Evolutionary conservation across 306 rosid genomes (phyloP).

Genomic region (Oxytropis ochrocephala): DNA sequence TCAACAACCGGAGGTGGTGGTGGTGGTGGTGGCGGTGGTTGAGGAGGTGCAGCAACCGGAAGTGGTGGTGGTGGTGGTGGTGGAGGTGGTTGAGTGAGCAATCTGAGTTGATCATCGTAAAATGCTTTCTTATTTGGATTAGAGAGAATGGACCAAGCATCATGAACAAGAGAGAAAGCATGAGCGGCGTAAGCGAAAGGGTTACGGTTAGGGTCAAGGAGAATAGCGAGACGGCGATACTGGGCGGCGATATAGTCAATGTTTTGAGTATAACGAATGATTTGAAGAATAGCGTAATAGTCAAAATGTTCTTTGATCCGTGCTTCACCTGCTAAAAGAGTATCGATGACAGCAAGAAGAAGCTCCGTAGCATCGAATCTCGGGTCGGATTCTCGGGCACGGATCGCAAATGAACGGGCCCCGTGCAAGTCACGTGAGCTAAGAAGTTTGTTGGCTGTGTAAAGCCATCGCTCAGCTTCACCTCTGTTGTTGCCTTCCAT

Average conservation of each 20-base stretch:
- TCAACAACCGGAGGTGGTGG: background rate
- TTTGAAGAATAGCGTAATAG: conserved; percentile 64
- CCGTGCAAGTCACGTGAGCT: conserved; percentile 74
- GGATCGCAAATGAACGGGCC: conserved; percentile 71
- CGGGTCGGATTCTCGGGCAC: conserved; percentile 83
- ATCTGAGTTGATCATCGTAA: conserved; percentile 51
- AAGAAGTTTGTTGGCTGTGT: conserved; percentile 71
- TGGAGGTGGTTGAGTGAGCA: conserved; percentile 29
- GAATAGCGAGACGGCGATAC: conserved; percentile 65
- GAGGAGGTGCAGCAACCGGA: background rate
- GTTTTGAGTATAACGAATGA: conserved; percentile 51
- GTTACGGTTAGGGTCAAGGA: conserved; percentile 58
- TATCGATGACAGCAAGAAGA: conserved; percentile 68
- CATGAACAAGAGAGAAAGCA: conserved; percentile 65
- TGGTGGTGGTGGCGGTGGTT: background rate
- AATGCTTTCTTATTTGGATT: conserved; percentile 48
- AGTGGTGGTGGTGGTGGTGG: conserved; percentile 19
- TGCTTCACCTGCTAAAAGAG: conserved; percentile 54
- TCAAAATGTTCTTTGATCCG: conserved; percentile 58
- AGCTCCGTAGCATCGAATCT: conserved; percentile 57
- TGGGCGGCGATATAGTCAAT: conserved; percentile 64
- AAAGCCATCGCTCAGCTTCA: conserved; percentile 84
- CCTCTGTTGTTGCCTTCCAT: conserved; percentile 45
- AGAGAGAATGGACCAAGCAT: conserved; percentile 76
- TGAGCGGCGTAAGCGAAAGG: conserved; percentile 52